These are phyloP conservation scores for Camellia lanceoleosa DNA, from an alignment of 148 eudicot genomes.

Conservation along the genomic window DNA sequence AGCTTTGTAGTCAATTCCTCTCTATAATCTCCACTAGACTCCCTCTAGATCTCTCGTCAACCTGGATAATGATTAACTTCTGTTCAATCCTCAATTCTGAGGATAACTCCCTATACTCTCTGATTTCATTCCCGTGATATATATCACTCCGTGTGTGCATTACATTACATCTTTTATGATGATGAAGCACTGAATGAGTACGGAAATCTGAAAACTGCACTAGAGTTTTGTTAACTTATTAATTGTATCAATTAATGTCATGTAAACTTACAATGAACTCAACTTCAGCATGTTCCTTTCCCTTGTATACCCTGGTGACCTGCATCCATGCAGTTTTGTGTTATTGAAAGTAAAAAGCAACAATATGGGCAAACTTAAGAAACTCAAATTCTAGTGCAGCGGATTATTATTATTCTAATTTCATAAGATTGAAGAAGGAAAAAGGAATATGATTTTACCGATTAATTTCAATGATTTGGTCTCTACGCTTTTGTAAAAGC, in stretches of 20 bases:
- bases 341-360: not conserved
- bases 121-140: too few species aligned
- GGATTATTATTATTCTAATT: not conserved
- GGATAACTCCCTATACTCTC: too few species aligned
- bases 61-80: too few species aligned
- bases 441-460: not conserved
- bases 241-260: conserved; percentile 9
- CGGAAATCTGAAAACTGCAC: too few species aligned
- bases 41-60: too few species aligned
- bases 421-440: not conserved
- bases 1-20: too few species aligned
- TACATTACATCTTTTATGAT: too few species aligned
- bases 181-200: too few species aligned
- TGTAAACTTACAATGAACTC: conserved; percentile 57
- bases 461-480: not conserved
- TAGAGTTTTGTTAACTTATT: not conserved
- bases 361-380: not conserved
- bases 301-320: conserved; percentile 72
- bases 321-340: conserved; percentile 35
- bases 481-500: not conserved
- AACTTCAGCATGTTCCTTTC: conserved; percentile 72
- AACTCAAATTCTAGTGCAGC: not conserved
- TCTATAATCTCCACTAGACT: too few species aligned
- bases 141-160: too few species aligned
- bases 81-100: too few species aligned